A percentile compares a stretch with the other conserved stretches of the same genome.
phyloP scores from a whole-genome alignment of 1,284 basidiomycete genomes.

The Laetiporus sulphureus region DNA sequence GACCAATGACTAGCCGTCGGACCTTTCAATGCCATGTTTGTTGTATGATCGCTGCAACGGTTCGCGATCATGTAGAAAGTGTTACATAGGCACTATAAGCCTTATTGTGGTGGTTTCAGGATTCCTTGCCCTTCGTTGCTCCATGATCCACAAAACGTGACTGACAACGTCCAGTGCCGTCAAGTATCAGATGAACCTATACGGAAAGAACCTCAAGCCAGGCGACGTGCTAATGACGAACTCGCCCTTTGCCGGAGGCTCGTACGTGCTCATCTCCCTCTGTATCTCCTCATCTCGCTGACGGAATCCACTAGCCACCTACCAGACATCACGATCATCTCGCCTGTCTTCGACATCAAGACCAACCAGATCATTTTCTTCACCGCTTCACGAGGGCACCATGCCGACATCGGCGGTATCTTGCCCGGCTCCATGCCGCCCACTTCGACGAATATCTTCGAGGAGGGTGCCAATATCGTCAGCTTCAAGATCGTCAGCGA shows the following conservation, averaged over 20 bases:
- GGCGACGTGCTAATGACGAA: conserved; percentile 92
- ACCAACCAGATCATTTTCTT: conserved; percentile 83
- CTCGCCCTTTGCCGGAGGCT: conserved; percentile 83
- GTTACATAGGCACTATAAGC: too few relatives aligned
- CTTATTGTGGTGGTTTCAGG: too few relatives aligned
- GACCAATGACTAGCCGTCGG: too few relatives aligned
- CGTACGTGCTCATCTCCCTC: conserved; percentile 38
- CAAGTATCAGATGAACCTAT: conserved; percentile 81
- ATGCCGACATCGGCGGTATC: conserved; percentile 76
- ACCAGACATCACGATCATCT: conserved; percentile 87
- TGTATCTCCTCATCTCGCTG: conserved; percentile 1
- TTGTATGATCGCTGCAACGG: too few relatives aligned
- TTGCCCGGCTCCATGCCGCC: conserved; percentile 93
- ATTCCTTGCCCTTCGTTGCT: too few relatives aligned
- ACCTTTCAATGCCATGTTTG: too few relatives aligned
- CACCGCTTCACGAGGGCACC: conserved; percentile 84
- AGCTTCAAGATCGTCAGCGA: conserved; percentile 90
- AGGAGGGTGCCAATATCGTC: conserved; percentile 91
- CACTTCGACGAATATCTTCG: conserved; percentile 82
- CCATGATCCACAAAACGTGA: background rate
- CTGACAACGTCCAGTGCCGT: conserved; percentile 55
- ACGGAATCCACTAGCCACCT: conserved; percentile 46
- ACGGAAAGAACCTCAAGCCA: conserved; percentile 62
- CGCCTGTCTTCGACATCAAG: conserved; percentile 72
- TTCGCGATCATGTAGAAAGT: too few relatives aligned